Evolutionary conservation across 495 filamentous ascomycete genomes (phyloP), one percentile per base, ranked within the genome.

Genomic region (Xylaria curta): DNA sequence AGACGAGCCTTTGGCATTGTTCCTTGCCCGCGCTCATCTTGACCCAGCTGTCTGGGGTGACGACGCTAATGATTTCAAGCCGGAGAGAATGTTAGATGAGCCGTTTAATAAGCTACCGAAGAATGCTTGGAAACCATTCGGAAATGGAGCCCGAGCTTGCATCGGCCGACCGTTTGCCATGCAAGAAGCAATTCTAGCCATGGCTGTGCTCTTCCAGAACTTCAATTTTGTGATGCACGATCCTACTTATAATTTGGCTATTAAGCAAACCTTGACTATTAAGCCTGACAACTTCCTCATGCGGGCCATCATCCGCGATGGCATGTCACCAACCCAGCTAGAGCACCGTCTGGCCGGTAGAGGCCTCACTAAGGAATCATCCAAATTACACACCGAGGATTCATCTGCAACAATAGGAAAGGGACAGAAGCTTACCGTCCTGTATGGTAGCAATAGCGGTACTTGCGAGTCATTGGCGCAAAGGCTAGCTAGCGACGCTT

Each of bases 281-380:
- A 96, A 95, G 78, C 93, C 93, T 0, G 89, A 91, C 66, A 89
- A 87, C 58, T 91, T 94, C 78, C 85, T 85, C 61, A 93, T 96
- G 83, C 88, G 84, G 31, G 92, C 91, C 9, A 85, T 79, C 1
- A 79, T 92, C 0, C 84, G 92, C 10, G 78, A 89, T 33, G 87
- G 89, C 0, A 75, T 90, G 40, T 87, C 89, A 17, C 83, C 89
- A 3, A 88, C 86, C 0, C 81, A 85, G 7, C 82, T 94, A 6
- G 88, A 89, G 72, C 81, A 84, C 46, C 77, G 79, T 15, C 82
- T 93, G 7, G 71, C 76, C 4, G 82, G 81, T 5, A 58, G 19
- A 0, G 51, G 31, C 1, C 1, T 4, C 28, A 10, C 54, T 0
- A 8, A 40, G 15, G 69, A 42, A 47, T 21, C 38, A 10, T 24